A percentile compares a stretch with the other conserved stretches of the same genome.
phyloP scores from a whole-genome alignment of 148 eudicot genomes.

The Salicornia ramosissima region DNA sequence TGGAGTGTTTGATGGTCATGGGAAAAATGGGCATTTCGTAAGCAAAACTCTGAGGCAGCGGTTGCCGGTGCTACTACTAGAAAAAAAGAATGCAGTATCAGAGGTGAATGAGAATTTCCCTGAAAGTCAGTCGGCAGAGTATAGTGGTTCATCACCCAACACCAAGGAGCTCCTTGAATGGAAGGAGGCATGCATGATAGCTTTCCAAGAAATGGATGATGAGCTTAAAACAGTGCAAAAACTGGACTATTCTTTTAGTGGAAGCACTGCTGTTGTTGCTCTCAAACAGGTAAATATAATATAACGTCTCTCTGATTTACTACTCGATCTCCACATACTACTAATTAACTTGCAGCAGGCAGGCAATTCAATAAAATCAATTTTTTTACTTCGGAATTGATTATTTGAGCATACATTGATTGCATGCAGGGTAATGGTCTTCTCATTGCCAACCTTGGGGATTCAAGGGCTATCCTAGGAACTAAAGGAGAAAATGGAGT shows the following conservation, averaged over 20 bases:
- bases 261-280: constrained; percentile 29
- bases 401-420: no score
- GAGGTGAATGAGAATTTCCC: constrained; percentile 6
- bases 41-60: constrained; percentile 60
- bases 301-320: no score
- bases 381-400: no score
- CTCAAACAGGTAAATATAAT: constrained; percentile 21
- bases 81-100: constrained; percentile 11
- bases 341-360: no score
- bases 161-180: constrained; percentile 11
- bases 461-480: constrained; percentile 88
- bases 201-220: constrained; percentile 29
- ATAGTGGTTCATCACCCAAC: constrained; percentile 7
- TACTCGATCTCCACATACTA: no score
- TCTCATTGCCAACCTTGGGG: constrained; percentile 84
- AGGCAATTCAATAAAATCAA: no score
- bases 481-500: constrained; percentile 49
- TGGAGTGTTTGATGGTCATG: constrained; percentile 92
- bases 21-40: constrained; percentile 72
- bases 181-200: constrained; percentile 16
- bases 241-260: constrained; percentile 23
- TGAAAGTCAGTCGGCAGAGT: background rate
- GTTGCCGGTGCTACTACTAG: constrained; percentile 53
- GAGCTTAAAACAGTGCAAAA: constrained; percentile 14
- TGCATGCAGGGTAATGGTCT: constrained; percentile 62